Percentiles rank a stretch among this genome's conserved stretches.
These are phyloP conservation scores for Zarea fungicola DNA, from an alignment of 2,329 filamentous ascomycete genomes.

Conservation along the genomic window DNA sequence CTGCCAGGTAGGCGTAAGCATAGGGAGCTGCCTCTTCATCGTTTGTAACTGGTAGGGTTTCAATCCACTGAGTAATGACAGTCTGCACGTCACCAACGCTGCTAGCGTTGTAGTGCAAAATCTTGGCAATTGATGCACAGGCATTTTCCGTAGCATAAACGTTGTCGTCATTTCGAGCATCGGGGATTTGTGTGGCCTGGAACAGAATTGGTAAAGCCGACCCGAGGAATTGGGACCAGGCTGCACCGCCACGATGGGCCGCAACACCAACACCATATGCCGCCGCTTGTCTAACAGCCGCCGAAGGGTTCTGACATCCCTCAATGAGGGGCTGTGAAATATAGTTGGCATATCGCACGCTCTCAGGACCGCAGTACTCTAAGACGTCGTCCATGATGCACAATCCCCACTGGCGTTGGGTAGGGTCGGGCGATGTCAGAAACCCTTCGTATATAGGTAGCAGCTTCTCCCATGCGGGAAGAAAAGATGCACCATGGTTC, in stretches of 20 bases:
- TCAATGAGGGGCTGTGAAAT: slow-evolving; percentile 83
- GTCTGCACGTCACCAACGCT: slow-evolving; percentile 72
- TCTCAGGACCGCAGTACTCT: slow-evolving; percentile 89
- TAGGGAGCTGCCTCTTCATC: slow-evolving; percentile 97
- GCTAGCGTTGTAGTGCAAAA: slow-evolving; percentile 79
- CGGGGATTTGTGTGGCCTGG: slow-evolving; percentile 72
- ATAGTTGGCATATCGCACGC: slow-evolving; percentile 77
- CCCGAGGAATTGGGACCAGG: slow-evolving; percentile 84
- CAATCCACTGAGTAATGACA: slow-evolving; percentile 79
- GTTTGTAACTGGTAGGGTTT: slow-evolving; percentile 85
- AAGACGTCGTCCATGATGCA: slow-evolving; percentile 98
- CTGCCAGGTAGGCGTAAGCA: slow-evolving; percentile 85
- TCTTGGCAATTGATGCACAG: slow-evolving; percentile 93
- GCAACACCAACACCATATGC: slow-evolving; percentile 95
- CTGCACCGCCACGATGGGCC: slow-evolving; percentile 80
- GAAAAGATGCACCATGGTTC: slow-evolving; percentile 80
- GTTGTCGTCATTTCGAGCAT: slow-evolving; percentile 85
- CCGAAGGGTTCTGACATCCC: slow-evolving; percentile 78
- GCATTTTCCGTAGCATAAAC: slow-evolving; percentile 97
- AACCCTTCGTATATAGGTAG: slow-evolving; percentile 83
- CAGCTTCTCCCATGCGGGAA: slow-evolving; percentile 81
- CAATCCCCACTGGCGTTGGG: slow-evolving; percentile 95
- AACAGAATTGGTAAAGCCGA: slow-evolving; percentile 77
- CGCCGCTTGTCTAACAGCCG: slow-evolving; percentile 91
- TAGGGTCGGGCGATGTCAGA: slow-evolving; percentile 74